Conservation (phyloP, 1,284 basidiomycete genomes). For the Ustilago trichophora region DNA sequence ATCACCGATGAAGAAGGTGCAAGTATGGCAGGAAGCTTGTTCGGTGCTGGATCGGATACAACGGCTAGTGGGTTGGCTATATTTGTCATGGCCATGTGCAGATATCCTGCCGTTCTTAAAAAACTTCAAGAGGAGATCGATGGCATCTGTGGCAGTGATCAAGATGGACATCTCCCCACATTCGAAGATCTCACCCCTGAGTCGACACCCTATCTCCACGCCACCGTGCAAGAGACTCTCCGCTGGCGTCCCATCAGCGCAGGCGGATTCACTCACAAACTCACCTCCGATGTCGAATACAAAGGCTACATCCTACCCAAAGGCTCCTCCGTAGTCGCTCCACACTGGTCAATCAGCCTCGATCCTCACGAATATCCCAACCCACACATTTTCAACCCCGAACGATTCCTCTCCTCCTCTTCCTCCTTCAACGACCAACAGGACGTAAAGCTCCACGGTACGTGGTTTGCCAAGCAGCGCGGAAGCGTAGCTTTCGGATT, state of each 20-base stretch:
- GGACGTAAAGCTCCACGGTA: constrained; percentile 31
- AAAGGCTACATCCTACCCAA: constrained; percentile 62
- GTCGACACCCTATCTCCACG: constrained; percentile 73
- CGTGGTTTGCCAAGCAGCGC: constrained; percentile 32
- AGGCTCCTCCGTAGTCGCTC: constrained; percentile 62
- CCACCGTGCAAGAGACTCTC: constrained; percentile 73
- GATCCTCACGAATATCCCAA: constrained; percentile 52
- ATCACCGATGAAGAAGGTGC: constrained; percentile 61
- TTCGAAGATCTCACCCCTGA: constrained; percentile 71
- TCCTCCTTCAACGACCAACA: too few species aligned
- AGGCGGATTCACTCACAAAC: constrained; percentile 68
- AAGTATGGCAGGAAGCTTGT: constrained; percentile 64
- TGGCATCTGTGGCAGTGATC: constrained; percentile 72
- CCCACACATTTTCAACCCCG: constrained; percentile 38
- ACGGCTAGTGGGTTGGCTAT: constrained; percentile 70
- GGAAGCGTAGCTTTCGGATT: constrained; percentile 61
- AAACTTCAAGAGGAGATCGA: constrained; percentile 71
- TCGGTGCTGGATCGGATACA: constrained; percentile 66
- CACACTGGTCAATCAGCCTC: constrained; percentile 62
- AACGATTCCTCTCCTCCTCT: too few species aligned
- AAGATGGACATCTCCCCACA: constrained; percentile 72
- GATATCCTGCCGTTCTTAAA: constrained; percentile 61
- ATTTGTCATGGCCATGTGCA: constrained; percentile 74
- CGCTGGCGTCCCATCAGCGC: constrained; percentile 71
- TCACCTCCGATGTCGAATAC: constrained; percentile 62